Evolutionary conservation across 2,329 filamentous ascomycete species (phyloP), one percentile per base, ranked within the genome.

Genomic region (Fusarium sp.): DNA sequence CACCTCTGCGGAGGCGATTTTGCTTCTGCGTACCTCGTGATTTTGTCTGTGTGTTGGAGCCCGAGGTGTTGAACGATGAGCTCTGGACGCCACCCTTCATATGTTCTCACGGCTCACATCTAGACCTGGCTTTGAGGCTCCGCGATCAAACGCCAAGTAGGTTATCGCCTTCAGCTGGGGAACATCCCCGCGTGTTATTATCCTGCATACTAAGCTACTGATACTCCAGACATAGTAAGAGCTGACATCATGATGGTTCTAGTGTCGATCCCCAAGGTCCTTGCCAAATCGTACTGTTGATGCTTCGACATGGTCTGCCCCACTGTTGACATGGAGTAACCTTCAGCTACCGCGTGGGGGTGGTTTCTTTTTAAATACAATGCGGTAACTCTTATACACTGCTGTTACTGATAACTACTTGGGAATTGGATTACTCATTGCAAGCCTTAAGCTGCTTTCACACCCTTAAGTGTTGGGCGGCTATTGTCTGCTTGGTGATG

Each of bases 151-250:
- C 41, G 45, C 55, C 39, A 59, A 69, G 65, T 59, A 42, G 51
- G 45, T 54, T 61, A 66, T 60, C 44, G 45, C 55, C 64, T 38
- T 66, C 29, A 70, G 52, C 37, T 57, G 39, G 54, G 57, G 61
- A 25, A 45, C 29, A 57, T 48, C 52, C 54, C 62, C 60, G 48
- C 69, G 66, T 66, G 46, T 73, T 61, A 70, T 70, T 54, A 46
- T 67, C 46, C 66, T 63, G 70, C 61, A 70, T 45, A 42, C 45
- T 69, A 59, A 48, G 45, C 51, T 52, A 42, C 31, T 46, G 63
- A 37, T 41, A 33, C 38, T 70, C 70, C 56, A 72, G 66, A 73
- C 66, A 33, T 42, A 57, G 70, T 70, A 67, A 73, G 52, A 73
- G 60, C 59, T 67, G 70, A 63, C 60, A 70, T 67, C 69, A 73